These are phyloP conservation scores for Chrysoporthe cubensis DNA, from an alignment of 2,329 filamentous ascomycete genomes.

Conservation along the genomic window DNA sequence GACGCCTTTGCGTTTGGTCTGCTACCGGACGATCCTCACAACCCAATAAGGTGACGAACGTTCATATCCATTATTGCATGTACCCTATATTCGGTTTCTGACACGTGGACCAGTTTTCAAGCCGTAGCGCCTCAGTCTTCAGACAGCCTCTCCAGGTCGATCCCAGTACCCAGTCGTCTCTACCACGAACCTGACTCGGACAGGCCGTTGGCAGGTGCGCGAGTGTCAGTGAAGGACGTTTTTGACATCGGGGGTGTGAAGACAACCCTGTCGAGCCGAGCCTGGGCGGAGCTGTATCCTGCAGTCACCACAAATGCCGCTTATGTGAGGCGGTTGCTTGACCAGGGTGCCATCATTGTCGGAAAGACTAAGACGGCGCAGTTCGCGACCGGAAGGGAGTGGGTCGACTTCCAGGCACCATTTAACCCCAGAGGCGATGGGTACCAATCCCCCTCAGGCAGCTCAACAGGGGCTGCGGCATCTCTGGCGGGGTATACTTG, in stretches of 20 bases:
- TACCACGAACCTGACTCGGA: conserved; percentile 19
- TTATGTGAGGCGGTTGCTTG: conserved; percentile 58
- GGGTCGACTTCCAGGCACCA: conserved; percentile 35
- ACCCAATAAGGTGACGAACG: conserved; percentile 15
- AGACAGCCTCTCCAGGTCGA: conserved; percentile 33
- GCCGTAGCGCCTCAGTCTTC: conserved; percentile 36
- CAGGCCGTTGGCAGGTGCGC: conserved; percentile 43
- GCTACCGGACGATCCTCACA: conserved; percentile 40
- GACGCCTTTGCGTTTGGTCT: conserved; percentile 44
- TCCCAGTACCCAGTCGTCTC: conserved; percentile 28
- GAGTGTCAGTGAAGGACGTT: conserved; percentile 42
- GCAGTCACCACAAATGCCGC: conserved; percentile 50
- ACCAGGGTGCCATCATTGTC: conserved; percentile 61
- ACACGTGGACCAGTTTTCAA: conserved; percentile 36
- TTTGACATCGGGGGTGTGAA: conserved; percentile 51
- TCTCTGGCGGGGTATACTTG: conserved; percentile 33
- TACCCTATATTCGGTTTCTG: background rate
- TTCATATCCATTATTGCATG: background rate
- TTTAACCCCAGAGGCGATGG: conserved; percentile 38
- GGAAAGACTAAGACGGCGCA: conserved; percentile 58
- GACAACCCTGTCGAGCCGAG: conserved; percentile 60
- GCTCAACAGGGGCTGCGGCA: conserved; percentile 32
- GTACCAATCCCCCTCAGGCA: conserved; percentile 32
- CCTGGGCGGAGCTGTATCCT: conserved; percentile 59
- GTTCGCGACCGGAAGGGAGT: conserved; percentile 36